Evolutionary conservation across 345 rosid species (phyloP).

Genomic region (Corymbia maculata): DNA sequence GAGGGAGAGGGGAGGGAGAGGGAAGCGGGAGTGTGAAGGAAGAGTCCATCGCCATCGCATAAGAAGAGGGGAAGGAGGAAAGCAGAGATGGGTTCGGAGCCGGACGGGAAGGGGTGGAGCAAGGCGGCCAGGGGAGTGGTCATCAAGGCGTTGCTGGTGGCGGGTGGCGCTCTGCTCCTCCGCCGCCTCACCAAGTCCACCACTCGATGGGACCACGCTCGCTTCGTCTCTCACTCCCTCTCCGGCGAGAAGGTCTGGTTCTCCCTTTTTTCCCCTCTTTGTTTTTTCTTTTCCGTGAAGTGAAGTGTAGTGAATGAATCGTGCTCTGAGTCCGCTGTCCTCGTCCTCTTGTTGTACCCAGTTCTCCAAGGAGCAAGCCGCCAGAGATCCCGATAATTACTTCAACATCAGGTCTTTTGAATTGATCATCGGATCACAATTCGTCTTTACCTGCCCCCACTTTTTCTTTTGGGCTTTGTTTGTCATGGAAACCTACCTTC

Average conservation of each 20-base stretch:
- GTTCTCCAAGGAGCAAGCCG: constrained; percentile 85
- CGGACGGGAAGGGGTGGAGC: constrained; percentile 55
- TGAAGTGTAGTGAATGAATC: neutral
- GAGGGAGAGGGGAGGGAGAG: neutral
- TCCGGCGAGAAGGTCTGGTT: constrained; percentile 60
- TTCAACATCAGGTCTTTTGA: constrained; percentile 67
- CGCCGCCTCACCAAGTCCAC: constrained; percentile 87
- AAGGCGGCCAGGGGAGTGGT: constrained; percentile 62
- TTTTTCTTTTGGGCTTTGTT: neutral
- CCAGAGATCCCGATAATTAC: constrained; percentile 81
- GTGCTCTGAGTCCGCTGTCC: neutral
- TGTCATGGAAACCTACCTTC: neutral
- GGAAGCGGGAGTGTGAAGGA: neutral
- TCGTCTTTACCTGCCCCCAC: neutral
- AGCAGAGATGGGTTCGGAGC: constrained; percentile 35
- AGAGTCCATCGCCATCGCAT: neutral
- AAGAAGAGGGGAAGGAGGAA: constrained; percentile 2
- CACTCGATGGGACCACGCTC: constrained; percentile 88
- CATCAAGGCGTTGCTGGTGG: constrained; percentile 56
- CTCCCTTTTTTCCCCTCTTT: too few species aligned
- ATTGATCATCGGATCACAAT: neutral
- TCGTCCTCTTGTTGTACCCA: constrained; percentile 5
- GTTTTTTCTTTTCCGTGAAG: neutral
- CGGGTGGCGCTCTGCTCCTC: constrained; percentile 74
- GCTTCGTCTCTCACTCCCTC: constrained; percentile 68